Conservation (phyloP, 345 rosid genomes). For the Hypericum perforatum region DNA sequence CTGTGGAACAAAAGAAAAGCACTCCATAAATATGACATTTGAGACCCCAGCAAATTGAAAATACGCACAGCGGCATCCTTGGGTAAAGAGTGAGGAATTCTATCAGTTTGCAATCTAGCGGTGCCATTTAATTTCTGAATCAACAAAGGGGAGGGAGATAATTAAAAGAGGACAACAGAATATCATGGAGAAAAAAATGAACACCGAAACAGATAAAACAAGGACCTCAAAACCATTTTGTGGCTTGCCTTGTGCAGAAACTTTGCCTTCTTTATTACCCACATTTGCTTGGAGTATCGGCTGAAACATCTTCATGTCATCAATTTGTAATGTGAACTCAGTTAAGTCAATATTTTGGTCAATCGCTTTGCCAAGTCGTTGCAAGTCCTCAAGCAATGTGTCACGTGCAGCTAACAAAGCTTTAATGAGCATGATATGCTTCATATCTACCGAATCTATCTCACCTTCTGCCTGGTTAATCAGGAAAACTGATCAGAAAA, state of each 20-base stretch:
- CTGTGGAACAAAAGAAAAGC: conserved; percentile 78
- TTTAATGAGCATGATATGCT: conserved; percentile 44
- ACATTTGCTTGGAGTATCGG: conserved; percentile 29
- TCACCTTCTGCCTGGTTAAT: conserved; percentile 43
- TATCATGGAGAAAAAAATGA: not conserved
- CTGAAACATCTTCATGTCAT: conserved; percentile 32
- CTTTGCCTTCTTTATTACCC: conserved; percentile 25
- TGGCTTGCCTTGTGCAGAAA: conserved; percentile 51
- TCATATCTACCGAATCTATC: conserved; percentile 34
- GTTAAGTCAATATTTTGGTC: conserved; percentile 40
- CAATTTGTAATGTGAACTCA: conserved; percentile 42
- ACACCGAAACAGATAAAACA: conserved; percentile 20
- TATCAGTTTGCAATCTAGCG: conserved; percentile 31
- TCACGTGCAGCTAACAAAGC: conserved; percentile 60
- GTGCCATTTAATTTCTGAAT: conserved; percentile 40
- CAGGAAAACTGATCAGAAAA: conserved; percentile 12
- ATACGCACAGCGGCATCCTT: conserved; percentile 39
- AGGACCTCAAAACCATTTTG: conserved; percentile 73
- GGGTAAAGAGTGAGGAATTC: conserved; percentile 31
- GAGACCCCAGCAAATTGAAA: conserved; percentile 54
- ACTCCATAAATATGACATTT: conserved; percentile 63
- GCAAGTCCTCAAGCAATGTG: conserved; percentile 51
- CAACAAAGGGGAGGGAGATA: conserved; percentile 16
- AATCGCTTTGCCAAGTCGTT: conserved; percentile 52
- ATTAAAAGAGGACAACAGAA: conserved; percentile 7